Base-by-base conservation (phyloP, 805 yeast genomes). In the Wickerhamomyces canadensis region DNA sequence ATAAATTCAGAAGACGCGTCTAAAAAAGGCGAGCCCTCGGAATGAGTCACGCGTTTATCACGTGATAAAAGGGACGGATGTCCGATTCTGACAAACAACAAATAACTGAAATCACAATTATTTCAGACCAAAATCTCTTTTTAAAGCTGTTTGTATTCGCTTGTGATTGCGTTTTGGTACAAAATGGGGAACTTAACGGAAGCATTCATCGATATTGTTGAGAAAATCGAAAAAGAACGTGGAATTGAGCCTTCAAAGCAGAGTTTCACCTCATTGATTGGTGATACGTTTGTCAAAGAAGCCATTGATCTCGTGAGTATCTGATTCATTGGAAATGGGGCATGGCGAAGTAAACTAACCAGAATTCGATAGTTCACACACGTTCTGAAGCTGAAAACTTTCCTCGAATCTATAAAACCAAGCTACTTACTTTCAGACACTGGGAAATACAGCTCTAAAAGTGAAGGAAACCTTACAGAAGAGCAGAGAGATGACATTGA, bases 401-500 rank as follows among this genome's bases (percentile, higher is more conserved):
- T 62, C 2, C 33, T 65, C 1, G 36, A 23, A 13, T 37, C 49
- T 2, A 44, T 62, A 4, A 54, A 51, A 25, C 42, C 57, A 0
- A 45, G 52, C 21, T 67, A 65, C 35, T 36, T 55, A 19, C 35
- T 50, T 8, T 42, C 48, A 6, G 47, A 46, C n/a, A 21, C 34
- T 6, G 37, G 39, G 3, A 34, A 19, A 11, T 38, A 39, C 16
- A 31, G 27, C 8, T 18, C 33, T 0, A 32, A 39, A 42, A 33
- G 48, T 45, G 33, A 36, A 35, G 32, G 54, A 36, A 35, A 36
- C 38, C 61, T 74, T 54, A 48, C 68, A 19, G 65, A 67, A 22
- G 64, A 58, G 9, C 80, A 76, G 27, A 73, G 76, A 47, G 75
- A 76, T 42, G 65, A 67, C 26, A 65, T 78, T 17, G 84, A 78